These are phyloP conservation scores for Pichia sp. DNA, from an alignment of 1,139 yeast genomes.

Conservation along the genomic window DNA sequence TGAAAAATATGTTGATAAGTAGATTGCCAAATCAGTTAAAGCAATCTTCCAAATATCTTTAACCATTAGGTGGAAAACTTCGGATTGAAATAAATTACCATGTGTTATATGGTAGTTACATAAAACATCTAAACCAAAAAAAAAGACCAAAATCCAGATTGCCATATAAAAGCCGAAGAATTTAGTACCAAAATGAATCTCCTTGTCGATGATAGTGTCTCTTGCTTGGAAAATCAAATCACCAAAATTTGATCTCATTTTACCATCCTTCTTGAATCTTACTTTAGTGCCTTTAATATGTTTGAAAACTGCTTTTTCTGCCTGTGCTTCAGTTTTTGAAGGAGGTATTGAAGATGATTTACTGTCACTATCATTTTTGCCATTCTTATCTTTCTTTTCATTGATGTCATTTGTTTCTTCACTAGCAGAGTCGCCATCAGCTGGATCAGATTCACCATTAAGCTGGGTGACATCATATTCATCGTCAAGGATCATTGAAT, in stretches of 20 bases:
- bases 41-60: slow-evolving; percentile 59
- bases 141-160: slow-evolving; percentile 60
- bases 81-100: slow-evolving; percentile 36
- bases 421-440: not conserved
- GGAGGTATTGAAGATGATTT: too few relatives aligned
- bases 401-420: not conserved
- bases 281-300: slow-evolving; percentile 11
- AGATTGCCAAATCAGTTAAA: slow-evolving; percentile 64
- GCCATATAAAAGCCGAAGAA: slow-evolving; percentile 63
- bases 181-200: slow-evolving; percentile 31
- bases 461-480: slow-evolving; percentile 20
- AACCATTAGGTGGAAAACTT: slow-evolving; percentile 44
- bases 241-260: slow-evolving; percentile 37
- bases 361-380: not conserved
- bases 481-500: slow-evolving; percentile 19
- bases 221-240: slow-evolving; percentile 37
- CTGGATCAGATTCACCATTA: not conserved
- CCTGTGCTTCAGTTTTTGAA: not conserved
- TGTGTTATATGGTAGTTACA: slow-evolving; percentile 35
- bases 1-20: slow-evolving; percentile 51
- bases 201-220: slow-evolving; percentile 43
- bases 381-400: not conserved
- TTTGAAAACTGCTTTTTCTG: not conserved
- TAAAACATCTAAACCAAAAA: slow-evolving; percentile 43
- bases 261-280: slow-evolving; percentile 29